Base-by-base conservation (phyloP, 768 basidiomycete species). In the Amanita pseudoporphyria region DNA sequence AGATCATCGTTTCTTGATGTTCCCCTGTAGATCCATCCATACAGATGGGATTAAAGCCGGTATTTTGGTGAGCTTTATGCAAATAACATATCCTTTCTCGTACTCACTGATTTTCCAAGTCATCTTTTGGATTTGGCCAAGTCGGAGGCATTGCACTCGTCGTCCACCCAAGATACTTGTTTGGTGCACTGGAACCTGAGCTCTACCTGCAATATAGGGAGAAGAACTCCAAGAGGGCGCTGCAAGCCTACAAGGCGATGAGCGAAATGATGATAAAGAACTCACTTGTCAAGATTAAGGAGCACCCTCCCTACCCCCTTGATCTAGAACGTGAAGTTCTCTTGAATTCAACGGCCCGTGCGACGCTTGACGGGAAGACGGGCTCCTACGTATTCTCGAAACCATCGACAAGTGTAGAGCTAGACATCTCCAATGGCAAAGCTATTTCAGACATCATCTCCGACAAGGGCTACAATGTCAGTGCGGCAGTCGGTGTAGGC, bases 121-220 rank as follows among this genome's bases (percentile, higher is more conserved):
- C 91, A 1, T 93, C 90, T 12, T 95, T 95, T 67, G 95, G 96
- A 55, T 98, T 98, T 72, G 94, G 96, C 59, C 96, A 97, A 78
- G 95, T 97, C 54, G 96, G 96, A 47, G 96, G 96, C 48, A 87
- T 82, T 50, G 87, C 84, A 38, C 76, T 94, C 55, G 72, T 97
- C 58, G 62, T 98, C 44, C 84, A 98, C 64, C 94, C 96, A 54
- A 86, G 90, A 56, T 90, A 89, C 69, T 76, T 96, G 54, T 82
- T 94, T 55, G 95, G 85, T 35, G 75, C 86, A 9, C 70, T 97
- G 32, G 82, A 92, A 53, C 80, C 89, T 1, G 72, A 78, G n/a
- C 65, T 73, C 53, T 94, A 93, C 58, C 78, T 81, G 45, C 68
- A 71, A n/a, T 98, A 99, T 73, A 77, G 73, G 64, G 64, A 63